Percentiles rank a stretch among this genome's conserved stretches.
These are phyloP conservation scores for Cairneyella variabilis DNA, from an alignment of 495 filamentous ascomycete species.

Conservation along the genomic window DNA sequence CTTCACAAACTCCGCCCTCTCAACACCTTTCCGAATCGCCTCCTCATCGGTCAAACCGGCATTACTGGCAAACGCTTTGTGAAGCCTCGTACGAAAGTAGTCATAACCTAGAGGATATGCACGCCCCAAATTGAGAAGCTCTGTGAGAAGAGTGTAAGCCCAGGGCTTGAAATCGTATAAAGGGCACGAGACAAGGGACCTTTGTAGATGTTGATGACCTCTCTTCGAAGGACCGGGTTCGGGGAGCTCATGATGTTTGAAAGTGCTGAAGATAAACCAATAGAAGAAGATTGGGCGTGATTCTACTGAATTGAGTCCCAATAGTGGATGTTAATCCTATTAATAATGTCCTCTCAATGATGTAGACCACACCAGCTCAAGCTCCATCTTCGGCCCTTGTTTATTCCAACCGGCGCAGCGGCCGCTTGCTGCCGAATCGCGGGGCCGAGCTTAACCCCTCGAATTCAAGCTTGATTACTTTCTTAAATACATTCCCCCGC, in stretches of 20 bases:
- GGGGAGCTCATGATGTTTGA: slow-evolving; percentile 6
- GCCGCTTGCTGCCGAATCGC: background rate
- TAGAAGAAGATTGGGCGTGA: too few relatives aligned
- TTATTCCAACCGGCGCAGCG: background rate
- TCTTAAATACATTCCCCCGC: background rate
- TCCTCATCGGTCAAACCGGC: slow-evolving; percentile 64
- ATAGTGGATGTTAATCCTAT: too few relatives aligned
- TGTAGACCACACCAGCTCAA: too few relatives aligned
- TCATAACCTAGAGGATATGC: slow-evolving; percentile 85
- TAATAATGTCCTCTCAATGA: too few relatives aligned
- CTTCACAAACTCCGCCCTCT: slow-evolving; percentile 80
- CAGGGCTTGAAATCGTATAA: too few relatives aligned
- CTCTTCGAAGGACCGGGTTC: slow-evolving; percentile 53
- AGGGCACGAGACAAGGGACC: slow-evolving; percentile 41
- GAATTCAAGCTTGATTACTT: background rate
- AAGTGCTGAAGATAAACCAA: background rate
- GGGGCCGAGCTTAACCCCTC: background rate
- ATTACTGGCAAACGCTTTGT: slow-evolving; percentile 78
- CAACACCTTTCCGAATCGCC: slow-evolving; percentile 71
- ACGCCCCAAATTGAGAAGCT: slow-evolving; percentile 77
- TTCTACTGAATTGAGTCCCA: too few relatives aligned
- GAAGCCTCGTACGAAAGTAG: slow-evolving; percentile 78
- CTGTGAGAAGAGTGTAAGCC: slow-evolving; percentile 35
- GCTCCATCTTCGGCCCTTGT: too few relatives aligned
- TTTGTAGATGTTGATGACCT: slow-evolving; percentile 92